phyloP scores from a whole-genome alignment of 352 stramenopile genomes.

The Phytophthora meadii region DNA sequence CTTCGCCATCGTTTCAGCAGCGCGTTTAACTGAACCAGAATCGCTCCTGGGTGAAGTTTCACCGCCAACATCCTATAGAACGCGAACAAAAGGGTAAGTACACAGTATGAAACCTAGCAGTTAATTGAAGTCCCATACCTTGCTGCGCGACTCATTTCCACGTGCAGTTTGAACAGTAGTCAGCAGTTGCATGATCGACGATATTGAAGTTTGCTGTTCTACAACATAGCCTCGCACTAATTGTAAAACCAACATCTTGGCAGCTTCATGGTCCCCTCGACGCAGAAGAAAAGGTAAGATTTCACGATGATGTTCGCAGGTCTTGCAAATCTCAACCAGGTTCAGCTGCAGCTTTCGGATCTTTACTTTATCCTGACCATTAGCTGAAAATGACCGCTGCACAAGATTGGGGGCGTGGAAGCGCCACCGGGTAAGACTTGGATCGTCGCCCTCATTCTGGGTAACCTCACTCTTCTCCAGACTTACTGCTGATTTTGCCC shows the following conservation, averaged over 20 bases:
- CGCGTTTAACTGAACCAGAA: background rate
- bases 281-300: constrained; percentile 78
- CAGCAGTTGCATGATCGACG: constrained; percentile 46
- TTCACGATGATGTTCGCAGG: constrained; percentile 61
- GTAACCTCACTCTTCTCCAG: constrained; percentile 43
- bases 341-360: constrained; percentile 80
- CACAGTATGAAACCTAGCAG: background rate
- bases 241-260: constrained; percentile 58
- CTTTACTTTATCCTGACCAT: constrained; percentile 47
- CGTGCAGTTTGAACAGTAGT: constrained; percentile 55
- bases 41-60: constrained; percentile 1
- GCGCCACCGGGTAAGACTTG: constrained; percentile 58
- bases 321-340: constrained; percentile 59
- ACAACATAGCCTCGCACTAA: constrained; percentile 62
- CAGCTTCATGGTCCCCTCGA: constrained; percentile 49
- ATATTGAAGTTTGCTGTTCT: constrained; percentile 53
- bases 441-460: constrained; percentile 28
- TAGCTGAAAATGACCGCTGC: constrained; percentile 47
- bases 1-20: constrained; percentile 1
- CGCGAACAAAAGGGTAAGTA: constrained; percentile 6
- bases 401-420: constrained; percentile 75
- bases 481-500: constrained; percentile 39
- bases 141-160: constrained; percentile 36
- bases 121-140: constrained; percentile 39
- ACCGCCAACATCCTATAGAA: constrained; percentile 15